Evolutionary conservation across 129 eudicot species (phyloP).

Genomic region (Saposhnikovia divaricata): DNA sequence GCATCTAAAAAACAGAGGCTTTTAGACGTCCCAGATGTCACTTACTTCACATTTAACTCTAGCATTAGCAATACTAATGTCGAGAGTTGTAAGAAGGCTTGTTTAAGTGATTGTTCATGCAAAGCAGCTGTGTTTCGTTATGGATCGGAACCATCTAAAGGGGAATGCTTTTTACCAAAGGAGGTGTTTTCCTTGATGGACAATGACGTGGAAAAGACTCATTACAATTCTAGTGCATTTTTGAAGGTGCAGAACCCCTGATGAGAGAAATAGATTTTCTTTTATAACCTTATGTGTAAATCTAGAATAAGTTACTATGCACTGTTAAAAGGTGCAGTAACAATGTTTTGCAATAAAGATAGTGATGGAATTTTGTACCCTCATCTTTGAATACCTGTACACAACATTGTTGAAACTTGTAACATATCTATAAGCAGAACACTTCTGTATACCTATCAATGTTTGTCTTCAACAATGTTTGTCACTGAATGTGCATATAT

Average conservation of each 20-base stretch:
- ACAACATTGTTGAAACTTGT: no score
- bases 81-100: background rate
- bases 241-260: background rate
- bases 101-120: background rate
- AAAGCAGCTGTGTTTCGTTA: background rate
- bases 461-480: no score
- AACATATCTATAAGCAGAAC: no score
- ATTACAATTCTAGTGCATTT: background rate
- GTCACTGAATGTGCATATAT: no score
- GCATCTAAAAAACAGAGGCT: background rate
- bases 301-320: background rate
- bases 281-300: background rate
- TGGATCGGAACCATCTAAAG: background rate
- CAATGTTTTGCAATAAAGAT: no score
- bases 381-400: no score
- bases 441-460: no score
- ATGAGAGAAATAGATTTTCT: background rate
- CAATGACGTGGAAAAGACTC: background rate
- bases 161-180: background rate
- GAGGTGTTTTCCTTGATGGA: background rate
- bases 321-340: background rate
- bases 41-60: background rate
- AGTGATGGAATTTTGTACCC: background rate
- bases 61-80: background rate
- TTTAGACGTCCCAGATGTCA: background rate